Evolutionary conservation across 352 stramenopile genomes (phyloP), one percentile per base, ranked within the genome.

Genomic region (Globisporangium spiculum): DNA sequence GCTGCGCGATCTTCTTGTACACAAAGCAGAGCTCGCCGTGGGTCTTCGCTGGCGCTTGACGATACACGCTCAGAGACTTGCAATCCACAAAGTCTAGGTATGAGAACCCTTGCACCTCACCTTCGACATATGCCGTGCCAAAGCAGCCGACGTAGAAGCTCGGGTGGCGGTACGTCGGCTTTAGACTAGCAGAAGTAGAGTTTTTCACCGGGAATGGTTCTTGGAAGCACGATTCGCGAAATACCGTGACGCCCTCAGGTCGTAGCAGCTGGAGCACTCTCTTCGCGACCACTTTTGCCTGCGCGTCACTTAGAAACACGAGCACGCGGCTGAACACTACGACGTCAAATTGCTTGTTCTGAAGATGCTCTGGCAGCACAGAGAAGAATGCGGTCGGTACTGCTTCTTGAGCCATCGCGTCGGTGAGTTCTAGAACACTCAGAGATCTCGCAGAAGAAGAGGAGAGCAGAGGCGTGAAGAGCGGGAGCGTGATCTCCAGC

Each of bases 1-100:
- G 50, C 7, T 56, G 50, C 50, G 77, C 65, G 10, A 74, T 63
- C 59, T 90, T 90, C 20, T 63, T 73, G 70, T 88, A 92, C 56
- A 65, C 72, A 57, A 90, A 92, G 69, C 76, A 89, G 18, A 92
- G 72, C 61, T 92, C 81, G 60, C 83, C 83, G 55, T 89, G 88
- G 78, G 88, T 92, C 60, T 41, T 41, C 34, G 86, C 84, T 74
- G 90, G 89, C 60, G 86, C 81, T 26, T 32, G 50, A 1, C 50
- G n/a, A 14, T 56, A 56, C n/a, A 30, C 50, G 6, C 9, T 26
- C 4, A 56, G 50, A 22, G 50, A 56, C 50, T 24, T 56, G 50
- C 50, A 56, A 9, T 12, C n/a, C 20, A 56, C 50, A 56, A 56
- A 56, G 22, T 56, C 50, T 22, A 56, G 50, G n/a, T 56, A 56